Evolutionary conservation across 2,329 filamentous ascomycete species (phyloP), one percentile per base, ranked within the genome.

Genomic region (Botrytis byssoidea): DNA sequence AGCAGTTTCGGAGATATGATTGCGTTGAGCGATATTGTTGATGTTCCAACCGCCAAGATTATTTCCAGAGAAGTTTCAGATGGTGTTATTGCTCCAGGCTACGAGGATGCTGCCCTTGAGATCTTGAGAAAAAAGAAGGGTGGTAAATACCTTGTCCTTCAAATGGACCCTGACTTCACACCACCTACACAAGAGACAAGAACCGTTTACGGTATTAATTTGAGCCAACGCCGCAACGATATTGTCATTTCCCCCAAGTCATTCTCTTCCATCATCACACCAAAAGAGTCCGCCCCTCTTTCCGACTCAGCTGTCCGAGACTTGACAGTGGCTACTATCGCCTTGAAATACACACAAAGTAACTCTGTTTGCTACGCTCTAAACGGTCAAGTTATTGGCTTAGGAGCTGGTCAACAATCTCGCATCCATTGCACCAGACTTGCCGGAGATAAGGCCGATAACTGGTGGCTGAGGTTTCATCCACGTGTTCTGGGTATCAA

Each of bases 401-500:
- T 99, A 73, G 96, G 96, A 77, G 96, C 96, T 72, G 96, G 96
- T 75, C 96, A 99, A 84, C 96, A 99, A 85, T 97, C 93, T 75
- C 92, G 96, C 79, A 99, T 99, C 79, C 96, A 99, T 88, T 99
- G 96, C 89, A 99, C 96, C 60, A 92, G 96, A 77, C 90, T 99
- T 70, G 96, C 96, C 18, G 96, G 96, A 75, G 95, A 98, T 87
- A 99, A 99, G 88, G 94, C 95, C 67, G 96, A 99, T 84, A 98
- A 97, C 88, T 98, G 95, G 95, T 99, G 95, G 96, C 92, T 99
- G 88, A 93, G 96, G 80, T 98, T 98, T 90, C 93, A 98, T 86
- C 91, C 93, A 79, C 92, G 93, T 71, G 93, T 96, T 20, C 88
- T 98, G 68, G 88, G 86, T 81, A 92, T 99, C 83, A 93, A 95